Evolutionary conservation across 768 basidiomycete species (phyloP).

Genomic region (Boletellus emodensis): DNA sequence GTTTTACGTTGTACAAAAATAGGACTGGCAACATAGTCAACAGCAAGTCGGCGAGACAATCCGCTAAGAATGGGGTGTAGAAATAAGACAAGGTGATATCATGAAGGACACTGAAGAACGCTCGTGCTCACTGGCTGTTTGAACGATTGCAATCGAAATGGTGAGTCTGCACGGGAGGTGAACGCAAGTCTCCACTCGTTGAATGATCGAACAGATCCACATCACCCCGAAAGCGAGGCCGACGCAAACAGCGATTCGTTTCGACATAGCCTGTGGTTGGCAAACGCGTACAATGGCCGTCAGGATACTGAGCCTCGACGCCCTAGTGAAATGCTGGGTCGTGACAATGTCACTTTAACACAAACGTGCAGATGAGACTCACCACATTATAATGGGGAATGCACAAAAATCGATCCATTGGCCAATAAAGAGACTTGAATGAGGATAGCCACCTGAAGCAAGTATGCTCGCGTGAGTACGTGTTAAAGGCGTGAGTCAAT

Average conservation of each 20-base stretch:
- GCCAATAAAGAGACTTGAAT: neutral
- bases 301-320: constrained; percentile 16
- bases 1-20: constrained; percentile 1
- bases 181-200: constrained; percentile 4
- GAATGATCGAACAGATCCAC: constrained; percentile 7
- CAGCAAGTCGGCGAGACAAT: constrained; percentile 7
- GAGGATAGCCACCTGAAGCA: neutral
- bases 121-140: constrained; percentile 9
- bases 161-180: neutral
- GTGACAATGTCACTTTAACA: neutral
- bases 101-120: neutral
- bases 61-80: constrained; percentile 1
- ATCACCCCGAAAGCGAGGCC: constrained; percentile 11
- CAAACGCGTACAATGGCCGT: constrained; percentile 14
- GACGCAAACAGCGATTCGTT: neutral
- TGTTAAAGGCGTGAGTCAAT: neutral
- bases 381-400: constrained; percentile 7
- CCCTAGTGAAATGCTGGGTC: neutral
- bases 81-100: neutral
- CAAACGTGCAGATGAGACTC: neutral
- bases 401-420: constrained; percentile 6
- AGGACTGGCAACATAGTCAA: constrained; percentile 4
- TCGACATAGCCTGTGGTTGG: neutral
- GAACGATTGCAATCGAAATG: constrained; percentile 1
- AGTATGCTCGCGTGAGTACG: neutral